Base-by-base conservation (phyloP, 2,329 filamentous ascomycete genomes). In the Decorospora gaudefroyi region DNA sequence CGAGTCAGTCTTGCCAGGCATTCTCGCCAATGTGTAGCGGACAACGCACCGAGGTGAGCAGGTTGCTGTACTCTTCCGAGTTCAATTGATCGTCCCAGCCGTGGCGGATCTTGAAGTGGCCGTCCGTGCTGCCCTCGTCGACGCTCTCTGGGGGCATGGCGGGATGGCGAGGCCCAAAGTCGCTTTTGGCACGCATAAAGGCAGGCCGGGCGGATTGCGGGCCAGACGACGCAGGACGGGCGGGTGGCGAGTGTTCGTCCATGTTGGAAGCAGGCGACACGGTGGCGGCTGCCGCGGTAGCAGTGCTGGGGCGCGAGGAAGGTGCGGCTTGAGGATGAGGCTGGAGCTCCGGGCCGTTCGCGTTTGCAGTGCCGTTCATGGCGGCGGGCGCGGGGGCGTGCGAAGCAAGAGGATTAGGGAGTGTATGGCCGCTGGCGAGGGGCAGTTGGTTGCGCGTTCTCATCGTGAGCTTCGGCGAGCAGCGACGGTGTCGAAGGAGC, bases 71-170 rank as follows among this genome's bases (percentile, higher is more conserved):
- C 65, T 96, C 90, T 57, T 90, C 88, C 4, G 88, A 95, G 65
- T 90, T 87, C 68, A 95, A 90, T 70, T 96, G 90, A 58, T 91
- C 87, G 65, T 95, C 90, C 76, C 93, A 96, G 33, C 91, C 91
- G 74, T 96, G 91, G 34, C 91, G 82, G 68, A 85, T 81, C 51
- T 78, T 69, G 65, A 78, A 79, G 51, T 76, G 74, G 53, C 76
- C 79, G 50, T 80, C 79, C 25, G 72, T 72, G 25, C 74, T 75
- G 27, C 62, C 59, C 26, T 74, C 74, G 43, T 71, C 70, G 46
- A 59, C 65, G 55, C 16, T 55, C 42, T 59, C 68, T 31, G 54
- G 53, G 27, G 51, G 49, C 9, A 63, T 52, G 19, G 49, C 40
- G 2, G 51, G 41, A 36, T 59, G 62, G 35, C 71, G 67, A 7